phyloP scores from a whole-genome alignment of 306 rosid genomes.

The Sesbania bispinosa region DNA sequence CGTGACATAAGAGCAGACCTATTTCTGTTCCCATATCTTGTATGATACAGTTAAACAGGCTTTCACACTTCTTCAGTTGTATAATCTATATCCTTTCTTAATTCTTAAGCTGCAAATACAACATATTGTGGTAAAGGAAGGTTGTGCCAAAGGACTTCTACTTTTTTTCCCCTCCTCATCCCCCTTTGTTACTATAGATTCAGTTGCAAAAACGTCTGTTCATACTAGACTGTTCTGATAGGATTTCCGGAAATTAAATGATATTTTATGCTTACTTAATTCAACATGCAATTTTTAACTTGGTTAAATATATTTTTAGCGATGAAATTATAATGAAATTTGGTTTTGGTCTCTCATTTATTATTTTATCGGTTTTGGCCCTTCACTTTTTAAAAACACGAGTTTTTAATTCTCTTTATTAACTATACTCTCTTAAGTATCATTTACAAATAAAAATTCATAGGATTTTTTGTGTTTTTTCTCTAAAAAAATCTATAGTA shows the following conservation, averaged over 20 bases:
- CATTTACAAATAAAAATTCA: no score
- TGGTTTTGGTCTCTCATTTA: no score
- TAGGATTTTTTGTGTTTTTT: no score
- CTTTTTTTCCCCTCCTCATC: not conserved
- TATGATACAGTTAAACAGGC: constrained; percentile 5
- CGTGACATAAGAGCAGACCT: not conserved
- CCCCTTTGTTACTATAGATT: not conserved
- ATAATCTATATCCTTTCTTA: constrained; percentile 12
- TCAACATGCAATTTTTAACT: not conserved
- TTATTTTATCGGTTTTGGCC: no score
- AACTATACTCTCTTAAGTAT: no score
- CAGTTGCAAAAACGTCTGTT: not conserved
- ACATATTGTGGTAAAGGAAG: constrained; percentile 1
- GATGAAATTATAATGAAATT: no score
- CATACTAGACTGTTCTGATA: not conserved
- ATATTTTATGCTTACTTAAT: not conserved
- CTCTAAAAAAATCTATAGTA: no score
- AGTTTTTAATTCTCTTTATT: no score
- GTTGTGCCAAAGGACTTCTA: not conserved
- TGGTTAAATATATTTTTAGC: no score
- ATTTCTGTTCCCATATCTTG: constrained; percentile 20
- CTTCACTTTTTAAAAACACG: no score
- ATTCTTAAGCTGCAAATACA: constrained; percentile 28
- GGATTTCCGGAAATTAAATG: not conserved
- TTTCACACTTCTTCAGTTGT: constrained; percentile 10